Evolutionary conservation across 2,329 filamentous ascomycete genomes (phyloP).

Genomic region (Chaetomium globosum): DNA sequence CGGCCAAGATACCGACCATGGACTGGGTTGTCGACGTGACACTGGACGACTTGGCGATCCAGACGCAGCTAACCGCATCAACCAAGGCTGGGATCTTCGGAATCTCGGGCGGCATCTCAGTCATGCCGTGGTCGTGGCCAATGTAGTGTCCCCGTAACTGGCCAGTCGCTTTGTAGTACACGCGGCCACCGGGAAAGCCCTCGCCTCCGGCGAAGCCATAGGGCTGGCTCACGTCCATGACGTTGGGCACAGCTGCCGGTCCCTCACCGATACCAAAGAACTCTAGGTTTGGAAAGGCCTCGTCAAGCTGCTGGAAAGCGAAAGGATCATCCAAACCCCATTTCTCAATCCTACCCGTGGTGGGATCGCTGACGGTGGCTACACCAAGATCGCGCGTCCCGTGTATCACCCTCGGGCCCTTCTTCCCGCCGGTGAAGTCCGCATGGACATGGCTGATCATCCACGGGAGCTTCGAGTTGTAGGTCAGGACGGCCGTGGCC

Average conservation of each 20-base stretch:
- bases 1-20: conserved; percentile 78
- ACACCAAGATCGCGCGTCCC: conserved; percentile 77
- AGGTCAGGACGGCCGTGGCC: conserved; percentile 75
- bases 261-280: conserved; percentile 80
- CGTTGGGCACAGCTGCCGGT: conserved; percentile 76
- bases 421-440: conserved; percentile 72
- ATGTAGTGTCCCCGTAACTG: conserved; percentile 80
- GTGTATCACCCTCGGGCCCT: conserved; percentile 77
- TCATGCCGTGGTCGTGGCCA: conserved; percentile 59
- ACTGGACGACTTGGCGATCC: conserved; percentile 81
- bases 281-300: conserved; percentile 71
- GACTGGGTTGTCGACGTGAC: conserved; percentile 74
- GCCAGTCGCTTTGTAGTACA: conserved; percentile 73
- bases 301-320: conserved; percentile 74
- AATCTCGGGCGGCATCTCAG: conserved; percentile 70
- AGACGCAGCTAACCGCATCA: conserved; percentile 76
- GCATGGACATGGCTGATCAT: conserved; percentile 80
- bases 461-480: conserved; percentile 80
- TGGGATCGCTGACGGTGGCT: conserved; percentile 81
- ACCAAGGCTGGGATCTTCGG: conserved; percentile 71
- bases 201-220: conserved; percentile 85
- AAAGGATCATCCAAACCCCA: conserved; percentile 81
- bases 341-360: conserved; percentile 70
- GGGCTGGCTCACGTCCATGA: conserved; percentile 86
- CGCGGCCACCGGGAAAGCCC: conserved; percentile 79